Conservation (phyloP, 495 filamentous ascomycete species). For the Podospora fimiseda region DNA sequence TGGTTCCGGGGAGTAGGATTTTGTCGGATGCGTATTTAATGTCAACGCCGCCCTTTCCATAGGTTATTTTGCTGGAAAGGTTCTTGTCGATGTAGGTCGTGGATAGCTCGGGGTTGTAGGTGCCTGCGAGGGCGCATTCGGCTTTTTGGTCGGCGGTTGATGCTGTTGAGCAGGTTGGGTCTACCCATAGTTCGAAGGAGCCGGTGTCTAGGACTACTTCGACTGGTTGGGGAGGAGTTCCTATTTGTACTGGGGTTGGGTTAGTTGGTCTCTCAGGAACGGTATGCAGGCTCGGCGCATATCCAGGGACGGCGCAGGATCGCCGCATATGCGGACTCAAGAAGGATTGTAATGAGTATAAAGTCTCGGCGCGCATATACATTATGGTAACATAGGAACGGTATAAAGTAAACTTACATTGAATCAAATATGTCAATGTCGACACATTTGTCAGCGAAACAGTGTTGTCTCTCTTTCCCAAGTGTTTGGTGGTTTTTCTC, state of each 20-base stretch:
- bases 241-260: conserved; percentile 7
- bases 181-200: conserved; percentile 38
- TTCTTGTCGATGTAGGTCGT: conserved; percentile 1
- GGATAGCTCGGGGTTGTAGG: conserved; percentile 13
- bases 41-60: conserved; percentile 15
- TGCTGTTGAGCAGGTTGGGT: conserved; percentile 25
- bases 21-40: conserved; percentile 10
- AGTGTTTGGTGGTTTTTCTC: not conserved
- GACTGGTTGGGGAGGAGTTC: conserved; percentile 27
- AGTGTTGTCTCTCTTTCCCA: not conserved
- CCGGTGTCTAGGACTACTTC: conserved; percentile 36
- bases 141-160: conserved; percentile 7
- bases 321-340: no score
- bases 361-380: no score
- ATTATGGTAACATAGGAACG: no score
- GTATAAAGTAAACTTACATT: no score
- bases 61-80: conserved; percentile 2
- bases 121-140: conserved; percentile 22
- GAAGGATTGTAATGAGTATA: no score
- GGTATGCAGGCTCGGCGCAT: no score
- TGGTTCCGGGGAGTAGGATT: conserved; percentile 9
- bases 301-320: no score
- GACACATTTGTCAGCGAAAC: not conserved
- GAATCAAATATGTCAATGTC: not conserved
- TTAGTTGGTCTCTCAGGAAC: not conserved